Evolutionary conservation across 2,329 filamentous ascomycete species (phyloP), one percentile per base, ranked within the genome.

Genomic region (Botryosphaeria dothidea): DNA sequence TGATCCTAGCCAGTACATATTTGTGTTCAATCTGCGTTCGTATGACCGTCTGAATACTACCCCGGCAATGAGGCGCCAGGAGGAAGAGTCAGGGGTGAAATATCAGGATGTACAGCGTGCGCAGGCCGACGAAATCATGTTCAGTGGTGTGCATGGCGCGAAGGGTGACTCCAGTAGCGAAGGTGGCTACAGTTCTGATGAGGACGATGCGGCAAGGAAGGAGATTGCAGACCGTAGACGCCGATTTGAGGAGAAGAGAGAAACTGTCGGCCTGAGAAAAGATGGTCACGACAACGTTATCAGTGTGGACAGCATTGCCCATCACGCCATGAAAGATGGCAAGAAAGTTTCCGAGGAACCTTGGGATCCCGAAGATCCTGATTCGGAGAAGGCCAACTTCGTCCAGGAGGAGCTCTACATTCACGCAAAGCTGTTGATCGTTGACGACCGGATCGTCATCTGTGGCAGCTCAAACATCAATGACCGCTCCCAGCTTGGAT

Each of bases 341-440:
- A 76, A 86, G 75, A 81, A 84, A 83, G 78, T 87, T 71, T 84
- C 83, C 3, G 88, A 92, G 9, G 92, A 96, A 76, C 72, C 80
- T 0, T 97, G 92, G 91, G 90, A 93, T 17, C 90, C 91, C 17
- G 82, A 83, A 0, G 80, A 90, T 3, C 80, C 87, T 0, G 86
- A 94, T 69, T 86, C 86, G 1, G 95, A 98, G 76, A 90, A 93
- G 65, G 85, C 90, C 62, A 92, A 96, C 74, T 96, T 95, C 82
- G 90, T 98, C 66, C 94, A 97, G 74, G 95, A 99, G 75, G 94
- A 99, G 77, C 85, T 98, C 1, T 99, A 99, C 75, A 90, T 98
- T 54, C 95, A 99, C 76, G 91, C 88, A 29, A 99, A 98, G 80
- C 84, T 97, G 62, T 85, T 95, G 69, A 94, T 97, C 69, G 90